Base-by-base conservation (phyloP, 805 yeast genomes). In the Candida maesae region DNA sequence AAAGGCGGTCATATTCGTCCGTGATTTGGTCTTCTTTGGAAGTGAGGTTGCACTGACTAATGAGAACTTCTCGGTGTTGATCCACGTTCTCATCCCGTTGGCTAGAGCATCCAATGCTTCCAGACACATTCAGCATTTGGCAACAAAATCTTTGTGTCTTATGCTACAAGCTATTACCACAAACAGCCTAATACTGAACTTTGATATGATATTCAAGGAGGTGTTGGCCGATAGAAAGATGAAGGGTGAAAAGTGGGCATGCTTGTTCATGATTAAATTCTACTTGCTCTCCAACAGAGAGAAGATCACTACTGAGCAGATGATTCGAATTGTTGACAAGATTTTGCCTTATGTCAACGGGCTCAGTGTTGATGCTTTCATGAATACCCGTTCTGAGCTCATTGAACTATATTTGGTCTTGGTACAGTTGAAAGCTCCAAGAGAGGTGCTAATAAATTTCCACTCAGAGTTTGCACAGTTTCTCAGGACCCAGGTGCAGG, bases 11-110 rank as follows among this genome's bases (percentile, higher is more conserved):
- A 25, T 56, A 2, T 55, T 57, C 28, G 27, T 49, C 3, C 47
- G 60, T 35, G 60, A 57, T 25, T 34, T 52, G 29, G 50, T 50
- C 4, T 50, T 41, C 35, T 56, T 45, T 47, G 56, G 56, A 6
- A 49, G 41, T 32, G 40, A 36, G 1, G 35, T 45, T 6, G 39
- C 39, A 1, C 29, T 49, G 26, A 27, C 42, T 2, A 44, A 44
- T 18, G 56, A 46, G 13, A 43, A 37, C 18, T 53, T 37, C 17
- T 34, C 43, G 10, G 39, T 36, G 2, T 36, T 55, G 17, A 5
- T 54, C 2, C 58, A 56, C 32, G 20, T 46, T 3, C 42, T 56
- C 24, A 39, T 56, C 0, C 53, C 58, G 6, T 45, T 55, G 30
- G 53, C 58, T 2, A 44, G 49, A 23, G 33, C 49, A 5, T 46